Evolutionary conservation across 192 early-diverging fungal genomes (phyloP).

Genomic region (Chytriomyces confervae): DNA sequence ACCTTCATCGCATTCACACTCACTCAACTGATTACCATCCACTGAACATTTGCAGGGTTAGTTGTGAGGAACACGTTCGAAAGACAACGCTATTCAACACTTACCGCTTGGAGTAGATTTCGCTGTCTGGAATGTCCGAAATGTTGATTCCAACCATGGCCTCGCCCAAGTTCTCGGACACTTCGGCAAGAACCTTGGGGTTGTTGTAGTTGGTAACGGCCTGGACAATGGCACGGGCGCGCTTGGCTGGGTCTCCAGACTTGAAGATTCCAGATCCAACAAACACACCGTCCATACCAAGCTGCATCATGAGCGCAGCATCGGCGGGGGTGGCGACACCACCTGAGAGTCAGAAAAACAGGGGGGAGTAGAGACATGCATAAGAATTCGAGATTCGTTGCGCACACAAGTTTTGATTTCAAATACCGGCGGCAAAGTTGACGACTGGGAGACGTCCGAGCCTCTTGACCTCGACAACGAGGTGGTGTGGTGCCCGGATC

Average conservation of each 20-base stretch:
- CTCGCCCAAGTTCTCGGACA: conserved; percentile 92
- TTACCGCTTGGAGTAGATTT: conserved; percentile 59
- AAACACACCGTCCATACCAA: conserved; percentile 97
- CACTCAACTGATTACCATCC: not conserved
- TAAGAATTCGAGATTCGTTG: not conserved
- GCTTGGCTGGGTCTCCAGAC: conserved; percentile 86
- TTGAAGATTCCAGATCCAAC: conserved; percentile 99
- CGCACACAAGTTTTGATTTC: not conserved
- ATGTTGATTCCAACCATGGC: conserved; percentile 98
- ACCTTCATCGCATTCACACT: too few species aligned
- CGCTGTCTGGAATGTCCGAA: conserved; percentile 61
- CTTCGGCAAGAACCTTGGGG: conserved; percentile 82
- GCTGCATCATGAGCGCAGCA: conserved; percentile 99
- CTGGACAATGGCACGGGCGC: conserved; percentile 91
- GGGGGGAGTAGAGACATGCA: not conserved
- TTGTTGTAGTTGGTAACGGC: conserved; percentile 96
- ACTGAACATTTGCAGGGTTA: not conserved
- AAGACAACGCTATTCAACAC: not conserved
- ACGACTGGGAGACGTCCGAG: conserved; percentile 94
- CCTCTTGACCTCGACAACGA: conserved; percentile 85
- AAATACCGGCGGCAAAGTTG: conserved; percentile 90
- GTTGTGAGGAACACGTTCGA: not conserved
- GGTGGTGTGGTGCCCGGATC: conserved; percentile 87
- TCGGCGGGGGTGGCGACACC: conserved; percentile 98
- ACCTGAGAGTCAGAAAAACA: conserved; percentile 38